Conservation (phyloP, 2,329 filamentous ascomycete species). For the Dichotomopilus funicola region DNA sequence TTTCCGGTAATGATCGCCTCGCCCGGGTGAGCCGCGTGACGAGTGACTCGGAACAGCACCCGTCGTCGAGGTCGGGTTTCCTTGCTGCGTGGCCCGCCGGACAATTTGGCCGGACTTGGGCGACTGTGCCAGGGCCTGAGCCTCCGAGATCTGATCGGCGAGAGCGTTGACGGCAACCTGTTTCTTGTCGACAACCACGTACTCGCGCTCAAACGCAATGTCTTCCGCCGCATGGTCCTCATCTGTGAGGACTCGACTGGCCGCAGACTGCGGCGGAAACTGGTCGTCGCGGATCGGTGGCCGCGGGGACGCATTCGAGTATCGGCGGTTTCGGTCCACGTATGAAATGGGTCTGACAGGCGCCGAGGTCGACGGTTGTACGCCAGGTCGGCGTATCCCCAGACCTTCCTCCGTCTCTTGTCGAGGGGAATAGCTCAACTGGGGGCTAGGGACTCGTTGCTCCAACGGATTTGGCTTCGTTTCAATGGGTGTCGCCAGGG, state of each 20-base stretch:
- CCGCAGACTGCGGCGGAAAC: slow-evolving; percentile 23
- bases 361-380: slow-evolving; percentile 43
- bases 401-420: slow-evolving; percentile 43
- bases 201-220: slow-evolving; percentile 84
- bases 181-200: slow-evolving; percentile 91
- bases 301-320: slow-evolving; percentile 36
- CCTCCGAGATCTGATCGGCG: slow-evolving; percentile 87
- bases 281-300: slow-evolving; percentile 30
- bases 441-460: slow-evolving; percentile 23
- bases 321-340: slow-evolving; percentile 34
- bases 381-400: slow-evolving; percentile 44
- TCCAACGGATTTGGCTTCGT: slow-evolving; percentile 28
- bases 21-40: slow-evolving; percentile 65
- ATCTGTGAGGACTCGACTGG: slow-evolving; percentile 35
- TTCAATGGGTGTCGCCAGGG: slow-evolving; percentile 38
- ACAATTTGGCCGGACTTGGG: slow-evolving; percentile 58
- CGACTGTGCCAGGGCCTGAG: slow-evolving; percentile 55
- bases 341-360: slow-evolving; percentile 36
- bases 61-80: slow-evolving; percentile 59
- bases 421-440: slow-evolving; percentile 38
- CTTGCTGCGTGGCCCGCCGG: slow-evolving; percentile 73
- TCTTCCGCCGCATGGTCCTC: slow-evolving; percentile 74
- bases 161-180: slow-evolving; percentile 96
- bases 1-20: slow-evolving; percentile 64
- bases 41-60: slow-evolving; percentile 61